Conservation (phyloP, 2,329 filamentous ascomycete species). For the Hysterium pulicare region DNA sequence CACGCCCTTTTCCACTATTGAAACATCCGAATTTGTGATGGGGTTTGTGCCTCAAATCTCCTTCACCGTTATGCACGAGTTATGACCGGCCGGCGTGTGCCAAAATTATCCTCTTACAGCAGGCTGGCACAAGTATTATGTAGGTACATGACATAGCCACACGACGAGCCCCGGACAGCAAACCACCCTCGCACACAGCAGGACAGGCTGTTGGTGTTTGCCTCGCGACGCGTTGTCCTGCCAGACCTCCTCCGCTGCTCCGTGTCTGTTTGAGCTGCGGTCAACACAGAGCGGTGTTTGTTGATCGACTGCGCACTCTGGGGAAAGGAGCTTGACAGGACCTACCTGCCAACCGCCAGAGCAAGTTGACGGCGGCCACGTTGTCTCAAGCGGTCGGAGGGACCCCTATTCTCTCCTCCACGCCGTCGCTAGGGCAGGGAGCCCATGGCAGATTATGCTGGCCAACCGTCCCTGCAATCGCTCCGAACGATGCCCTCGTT, state of each 20-base stretch:
- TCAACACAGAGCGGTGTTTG: not conserved
- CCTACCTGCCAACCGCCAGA: not conserved
- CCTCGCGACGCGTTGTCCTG: not conserved
- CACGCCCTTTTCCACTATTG: conserved; percentile 4
- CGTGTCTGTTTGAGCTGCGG: not conserved
- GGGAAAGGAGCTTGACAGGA: not conserved
- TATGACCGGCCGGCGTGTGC: not conserved
- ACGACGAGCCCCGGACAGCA: not conserved
- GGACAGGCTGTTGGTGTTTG: not conserved
- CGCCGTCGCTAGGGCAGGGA: not conserved
- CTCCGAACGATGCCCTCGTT: not conserved
- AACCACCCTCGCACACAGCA: not conserved
- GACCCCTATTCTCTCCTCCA: not conserved
- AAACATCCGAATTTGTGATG: not conserved
- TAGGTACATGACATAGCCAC: not conserved
- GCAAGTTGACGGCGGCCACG: conserved; percentile 2
- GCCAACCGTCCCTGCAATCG: not conserved
- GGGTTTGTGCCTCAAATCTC: conserved; percentile 5
- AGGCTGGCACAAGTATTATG: not conserved
- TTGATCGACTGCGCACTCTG: not conserved
- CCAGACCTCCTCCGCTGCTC: not conserved
- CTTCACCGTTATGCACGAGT: not conserved
- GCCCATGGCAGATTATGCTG: not conserved
- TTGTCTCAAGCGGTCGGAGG: conserved; percentile 2
- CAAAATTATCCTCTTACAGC: not conserved